phyloP scores from a whole-genome alignment of 1,284 basidiomycete genomes.

The Tilletia indica region DNA sequence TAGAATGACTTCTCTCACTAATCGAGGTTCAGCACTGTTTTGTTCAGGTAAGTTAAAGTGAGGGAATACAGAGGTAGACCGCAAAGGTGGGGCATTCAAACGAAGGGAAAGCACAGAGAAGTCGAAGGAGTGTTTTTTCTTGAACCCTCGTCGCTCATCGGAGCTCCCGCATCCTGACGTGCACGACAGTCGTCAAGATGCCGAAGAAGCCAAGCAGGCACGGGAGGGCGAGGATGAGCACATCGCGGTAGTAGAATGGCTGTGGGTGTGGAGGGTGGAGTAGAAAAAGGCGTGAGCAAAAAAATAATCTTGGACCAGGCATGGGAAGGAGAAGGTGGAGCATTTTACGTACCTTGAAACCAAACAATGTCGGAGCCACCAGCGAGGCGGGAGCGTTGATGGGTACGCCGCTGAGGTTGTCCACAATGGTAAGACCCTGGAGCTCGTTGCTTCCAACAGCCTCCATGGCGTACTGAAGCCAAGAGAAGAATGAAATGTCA shows the following conservation, averaged over 20 bases:
- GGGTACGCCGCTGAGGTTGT: conserved; percentile 24
- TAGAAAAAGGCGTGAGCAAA: background rate
- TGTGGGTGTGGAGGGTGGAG: background rate
- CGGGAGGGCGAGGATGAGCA: conserved; percentile 37
- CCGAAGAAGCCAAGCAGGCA: conserved; percentile 37
- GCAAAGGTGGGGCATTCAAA: background rate
- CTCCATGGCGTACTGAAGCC: conserved; percentile 36
- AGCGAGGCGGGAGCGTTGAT: conserved; percentile 16
- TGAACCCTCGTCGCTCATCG: conserved; percentile 19
- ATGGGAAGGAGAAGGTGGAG: no score
- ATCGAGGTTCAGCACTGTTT: no score
- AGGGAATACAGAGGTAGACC: no score
- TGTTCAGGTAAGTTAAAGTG: no score
- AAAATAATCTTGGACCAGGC: no score
- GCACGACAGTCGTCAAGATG: conserved; percentile 27
- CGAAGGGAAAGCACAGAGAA: background rate
- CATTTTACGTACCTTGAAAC: conserved; percentile 16
- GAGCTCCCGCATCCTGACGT: conserved; percentile 32
- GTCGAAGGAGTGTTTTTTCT: background rate
- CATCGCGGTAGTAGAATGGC: conserved; percentile 38
- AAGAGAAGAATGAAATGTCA: background rate
- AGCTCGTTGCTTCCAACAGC: conserved; percentile 41
- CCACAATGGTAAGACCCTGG: conserved; percentile 32
- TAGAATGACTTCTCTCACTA: no score
- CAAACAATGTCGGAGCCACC: conserved; percentile 12